Conservation (phyloP, 805 yeast species). For the Metschnikowia reukaufii region DNA sequence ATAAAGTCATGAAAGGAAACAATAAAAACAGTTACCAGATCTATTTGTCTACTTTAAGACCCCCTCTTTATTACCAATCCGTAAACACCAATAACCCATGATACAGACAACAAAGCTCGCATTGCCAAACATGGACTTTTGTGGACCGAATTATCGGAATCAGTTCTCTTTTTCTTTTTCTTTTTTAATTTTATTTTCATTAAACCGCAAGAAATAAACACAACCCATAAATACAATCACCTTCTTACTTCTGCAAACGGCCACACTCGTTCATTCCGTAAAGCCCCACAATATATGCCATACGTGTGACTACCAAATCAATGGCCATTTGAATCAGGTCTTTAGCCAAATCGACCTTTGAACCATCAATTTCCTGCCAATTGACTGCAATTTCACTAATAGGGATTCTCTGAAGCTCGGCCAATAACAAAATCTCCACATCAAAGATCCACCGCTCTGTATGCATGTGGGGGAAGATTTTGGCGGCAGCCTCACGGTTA, state of each 20-base stretch:
- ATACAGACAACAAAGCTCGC: no score
- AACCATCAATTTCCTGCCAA: constrained; percentile 97
- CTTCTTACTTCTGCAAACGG: background rate
- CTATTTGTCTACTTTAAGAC: no score
- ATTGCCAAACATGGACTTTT: no score
- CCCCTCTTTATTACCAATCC: no score
- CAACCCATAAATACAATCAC: no score
- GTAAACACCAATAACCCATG: no score
- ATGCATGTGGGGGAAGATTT: constrained; percentile 86
- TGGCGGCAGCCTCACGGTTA: constrained; percentile 61
- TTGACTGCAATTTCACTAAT: constrained; percentile 80
- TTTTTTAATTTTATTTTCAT: no score
- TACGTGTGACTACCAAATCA: constrained; percentile 84
- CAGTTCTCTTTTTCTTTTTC: no score
- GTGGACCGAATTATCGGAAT: no score
- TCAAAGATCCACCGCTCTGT: constrained; percentile 99
- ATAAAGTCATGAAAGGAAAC: no score
- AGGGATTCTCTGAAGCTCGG: constrained; percentile 64
- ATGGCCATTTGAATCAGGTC: constrained; percentile 93
- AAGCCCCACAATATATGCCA: constrained; percentile 84
- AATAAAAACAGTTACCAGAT: no score
- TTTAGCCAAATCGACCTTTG: constrained; percentile 87
- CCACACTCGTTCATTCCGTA: constrained; percentile 46
- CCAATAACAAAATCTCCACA: constrained; percentile 85
- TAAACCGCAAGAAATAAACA: no score